Evolutionary conservation across 2,329 filamentous ascomycete genomes (phyloP).

Genomic region (Rutstroemia sp.): DNA sequence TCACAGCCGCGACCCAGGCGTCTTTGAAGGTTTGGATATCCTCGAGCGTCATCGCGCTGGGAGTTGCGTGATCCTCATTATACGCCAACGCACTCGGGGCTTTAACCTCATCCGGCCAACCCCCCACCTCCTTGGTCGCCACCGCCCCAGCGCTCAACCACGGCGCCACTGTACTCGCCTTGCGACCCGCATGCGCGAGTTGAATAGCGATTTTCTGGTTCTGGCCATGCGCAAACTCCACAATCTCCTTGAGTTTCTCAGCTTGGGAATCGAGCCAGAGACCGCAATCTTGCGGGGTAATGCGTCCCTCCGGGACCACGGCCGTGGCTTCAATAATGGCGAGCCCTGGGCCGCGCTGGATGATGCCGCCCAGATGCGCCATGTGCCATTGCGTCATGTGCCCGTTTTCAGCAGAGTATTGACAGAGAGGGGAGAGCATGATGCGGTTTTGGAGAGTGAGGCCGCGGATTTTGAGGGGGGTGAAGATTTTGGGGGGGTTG

Average conservation of each 20-base stretch:
- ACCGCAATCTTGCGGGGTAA: slow-evolving; percentile 72
- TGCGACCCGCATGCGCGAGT: slow-evolving; percentile 71
- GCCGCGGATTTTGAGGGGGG: slow-evolving; percentile 33
- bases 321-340: slow-evolving; percentile 72
- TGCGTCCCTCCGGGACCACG: slow-evolving; percentile 69
- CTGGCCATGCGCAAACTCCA: slow-evolving; percentile 76
- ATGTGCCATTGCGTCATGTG: slow-evolving; percentile 77
- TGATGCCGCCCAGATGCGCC: slow-evolving; percentile 73
- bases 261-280: slow-evolving; percentile 83
- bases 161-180: slow-evolving; percentile 52
- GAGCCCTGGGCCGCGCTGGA: slow-evolving; percentile 66
- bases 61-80: slow-evolving; percentile 50
- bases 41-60: slow-evolving; percentile 58
- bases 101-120: slow-evolving; percentile 51
- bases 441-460: slow-evolving; percentile 62
- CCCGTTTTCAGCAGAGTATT: slow-evolving; percentile 61
- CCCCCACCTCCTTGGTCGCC: slow-evolving; percentile 42
- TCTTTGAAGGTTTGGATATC: slow-evolving; percentile 61
- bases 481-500: slow-evolving; percentile 43
- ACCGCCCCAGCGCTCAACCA: slow-evolving; percentile 52
- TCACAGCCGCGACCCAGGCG: slow-evolving; percentile 51
- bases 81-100: slow-evolving; percentile 49
- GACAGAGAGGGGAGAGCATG: slow-evolving; percentile 56
- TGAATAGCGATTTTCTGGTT: slow-evolving; percentile 72
- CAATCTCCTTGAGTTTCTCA: slow-evolving; percentile 54